These are phyloP conservation scores for Cordyceps cicadae DNA, from an alignment of 2,329 filamentous ascomycete genomes.

Conservation along the genomic window DNA sequence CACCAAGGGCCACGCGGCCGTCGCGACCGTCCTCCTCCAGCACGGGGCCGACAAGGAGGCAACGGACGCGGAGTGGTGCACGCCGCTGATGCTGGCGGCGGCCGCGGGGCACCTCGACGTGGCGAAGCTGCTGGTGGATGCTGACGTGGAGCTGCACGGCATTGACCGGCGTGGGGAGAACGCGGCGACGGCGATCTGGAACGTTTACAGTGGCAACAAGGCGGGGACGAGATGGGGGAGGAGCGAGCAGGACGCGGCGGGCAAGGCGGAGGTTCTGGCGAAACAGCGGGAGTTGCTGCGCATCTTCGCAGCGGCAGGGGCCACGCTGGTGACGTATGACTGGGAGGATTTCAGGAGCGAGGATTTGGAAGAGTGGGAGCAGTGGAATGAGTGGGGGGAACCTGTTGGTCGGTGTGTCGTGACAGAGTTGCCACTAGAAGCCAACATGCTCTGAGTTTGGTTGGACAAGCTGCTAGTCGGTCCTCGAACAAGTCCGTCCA, in stretches of 20 bases:
- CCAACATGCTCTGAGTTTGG: constrained; percentile 25
- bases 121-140: background rate
- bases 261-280: background rate
- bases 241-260: background rate
- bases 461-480: too few relatives aligned
- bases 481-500: too few relatives aligned
- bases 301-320: background rate
- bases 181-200: background rate
- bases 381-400: background rate
- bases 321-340: background rate
- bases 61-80: background rate
- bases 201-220: background rate
- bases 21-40: background rate
- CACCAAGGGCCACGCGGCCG: background rate
- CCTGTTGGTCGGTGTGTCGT: background rate
- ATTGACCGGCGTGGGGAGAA: background rate
- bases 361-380: background rate
- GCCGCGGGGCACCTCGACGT: background rate
- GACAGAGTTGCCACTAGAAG: constrained; percentile 42
- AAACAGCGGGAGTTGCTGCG: background rate
- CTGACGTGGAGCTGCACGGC: background rate
- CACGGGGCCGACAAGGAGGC: background rate
- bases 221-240: background rate
- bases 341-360: background rate
- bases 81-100: background rate